Evolutionary conservation across 352 stramenopile genomes (phyloP).

Genomic region (Elongisporangium undulatum): DNA sequence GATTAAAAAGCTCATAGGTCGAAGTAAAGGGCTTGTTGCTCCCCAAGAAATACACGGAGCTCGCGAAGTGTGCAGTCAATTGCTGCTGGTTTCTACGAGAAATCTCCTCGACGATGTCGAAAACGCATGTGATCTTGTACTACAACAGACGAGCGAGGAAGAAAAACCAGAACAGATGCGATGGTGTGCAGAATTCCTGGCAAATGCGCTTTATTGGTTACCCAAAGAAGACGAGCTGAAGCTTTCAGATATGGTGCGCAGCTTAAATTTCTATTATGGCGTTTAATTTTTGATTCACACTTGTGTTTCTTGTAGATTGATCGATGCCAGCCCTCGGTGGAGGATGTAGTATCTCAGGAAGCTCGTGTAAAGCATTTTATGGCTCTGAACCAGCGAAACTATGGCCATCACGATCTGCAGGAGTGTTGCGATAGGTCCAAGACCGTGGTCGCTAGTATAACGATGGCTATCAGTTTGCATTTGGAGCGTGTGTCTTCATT

Average conservation of each 20-base stretch:
- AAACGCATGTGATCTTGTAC: neutral
- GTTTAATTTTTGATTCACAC: neutral
- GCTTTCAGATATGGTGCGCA: neutral
- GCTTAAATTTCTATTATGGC: neutral
- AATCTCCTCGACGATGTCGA: neutral
- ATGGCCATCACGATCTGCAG: neutral
- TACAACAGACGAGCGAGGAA: neutral
- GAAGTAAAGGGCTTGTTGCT: neutral
- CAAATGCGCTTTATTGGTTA: neutral
- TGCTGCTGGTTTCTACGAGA: neutral
- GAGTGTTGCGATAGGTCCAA: neutral
- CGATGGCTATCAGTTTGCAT: neutral
- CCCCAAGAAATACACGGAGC: neutral
- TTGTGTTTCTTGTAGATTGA: neutral
- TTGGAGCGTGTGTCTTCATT: neutral
- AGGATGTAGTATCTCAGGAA: neutral
- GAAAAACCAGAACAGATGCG: neutral
- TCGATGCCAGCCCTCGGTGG: neutral
- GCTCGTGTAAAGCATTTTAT: neutral
- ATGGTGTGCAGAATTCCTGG: neutral
- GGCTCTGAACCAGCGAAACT: neutral
- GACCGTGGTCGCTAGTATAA: neutral
- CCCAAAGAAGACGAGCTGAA: neutral
- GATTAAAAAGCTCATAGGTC: neutral
- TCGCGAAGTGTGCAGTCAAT: neutral